These are phyloP conservation scores for Luvunga scandens DNA, from an alignment of 345 rosid genomes.

Conservation along the genomic window DNA sequence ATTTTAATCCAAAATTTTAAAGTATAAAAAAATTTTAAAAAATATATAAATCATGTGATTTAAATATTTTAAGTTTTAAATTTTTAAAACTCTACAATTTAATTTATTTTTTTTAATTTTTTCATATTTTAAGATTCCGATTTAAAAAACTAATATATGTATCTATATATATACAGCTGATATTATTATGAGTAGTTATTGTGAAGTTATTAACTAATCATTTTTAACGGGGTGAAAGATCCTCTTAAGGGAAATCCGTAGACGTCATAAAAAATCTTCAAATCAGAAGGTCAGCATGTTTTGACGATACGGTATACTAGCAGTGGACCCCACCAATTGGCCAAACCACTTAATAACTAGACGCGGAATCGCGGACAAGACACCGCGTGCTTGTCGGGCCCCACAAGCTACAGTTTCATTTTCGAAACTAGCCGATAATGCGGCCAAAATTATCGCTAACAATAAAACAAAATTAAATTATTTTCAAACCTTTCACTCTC, in stretches of 20 bases:
- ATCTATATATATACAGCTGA: too few relatives aligned
- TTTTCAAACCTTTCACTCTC: constrained; percentile 3
- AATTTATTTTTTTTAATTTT: too few relatives aligned
- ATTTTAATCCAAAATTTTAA: too few relatives aligned
- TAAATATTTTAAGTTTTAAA: too few relatives aligned
- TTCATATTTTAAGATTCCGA: too few relatives aligned
- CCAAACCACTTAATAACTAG: neutral
- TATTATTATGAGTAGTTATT: too few relatives aligned
- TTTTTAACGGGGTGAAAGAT: too few relatives aligned
- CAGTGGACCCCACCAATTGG: constrained; percentile 2
- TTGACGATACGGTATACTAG: neutral
- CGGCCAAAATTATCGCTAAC: constrained; percentile 11
- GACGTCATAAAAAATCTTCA: neutral
- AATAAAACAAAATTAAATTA: neutral
- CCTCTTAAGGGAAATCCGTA: neutral
- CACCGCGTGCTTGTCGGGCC: constrained; percentile 10
- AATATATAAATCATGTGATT: too few relatives aligned
- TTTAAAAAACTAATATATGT: too few relatives aligned
- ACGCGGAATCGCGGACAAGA: neutral
- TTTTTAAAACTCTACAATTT: too few relatives aligned
- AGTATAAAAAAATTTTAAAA: too few relatives aligned
- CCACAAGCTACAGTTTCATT: neutral
- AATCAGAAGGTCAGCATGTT: neutral
- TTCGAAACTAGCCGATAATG: neutral
- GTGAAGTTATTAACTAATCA: too few relatives aligned